Evolutionary conservation across 2,329 filamentous ascomycete genomes (phyloP), one percentile per base, ranked within the genome.

Genomic region (Ilyonectria destructans): DNA sequence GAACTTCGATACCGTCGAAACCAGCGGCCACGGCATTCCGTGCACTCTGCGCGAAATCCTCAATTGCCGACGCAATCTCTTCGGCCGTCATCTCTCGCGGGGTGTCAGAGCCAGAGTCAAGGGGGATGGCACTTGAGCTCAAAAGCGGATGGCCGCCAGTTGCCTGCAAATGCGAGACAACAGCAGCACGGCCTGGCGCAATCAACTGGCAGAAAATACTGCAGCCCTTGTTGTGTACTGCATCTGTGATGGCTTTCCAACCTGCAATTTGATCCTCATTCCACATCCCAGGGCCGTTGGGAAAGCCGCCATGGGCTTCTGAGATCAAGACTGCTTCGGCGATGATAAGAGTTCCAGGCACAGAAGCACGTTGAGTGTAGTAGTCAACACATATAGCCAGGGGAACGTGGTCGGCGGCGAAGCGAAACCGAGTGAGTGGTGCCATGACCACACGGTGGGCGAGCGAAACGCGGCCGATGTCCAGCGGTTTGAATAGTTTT

Each of bases 1-100:
- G 83, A 17, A 85, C 75, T 70, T 94, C 92, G 58, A 94, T 87
- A 3, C 88, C 89, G 75, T 95, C 92, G 48, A 91, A 90, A 0
- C 92, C 92, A 3, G 87, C 88, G 1, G 85, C 83, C 1, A 93
- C 78, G 0, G 91, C 86, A 23, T 88, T 67, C 17, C 26, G 37
- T 5, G 64, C 64, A 9, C 58, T 57, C 17, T 21, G 21, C 17
- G 26, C 43, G 21, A 58, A 67, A 12, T 67, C 64, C 10, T 43
- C 33, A 23, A 67, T 62, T 29, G 19, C 49, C 2, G 23, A 17
- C 37, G 19, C 29, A 46, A 67, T 67, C 2, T 67, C 64, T 2
- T 31, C n/a, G n/a, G 58, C 61, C 6, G 61, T 51, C 48, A 51
- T 29, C 48, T 51, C 48, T 13, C 15, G 12, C 9, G 48, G 48